Conservation (phyloP, 805 yeast species). For the Dipodascus geniculatus region DNA sequence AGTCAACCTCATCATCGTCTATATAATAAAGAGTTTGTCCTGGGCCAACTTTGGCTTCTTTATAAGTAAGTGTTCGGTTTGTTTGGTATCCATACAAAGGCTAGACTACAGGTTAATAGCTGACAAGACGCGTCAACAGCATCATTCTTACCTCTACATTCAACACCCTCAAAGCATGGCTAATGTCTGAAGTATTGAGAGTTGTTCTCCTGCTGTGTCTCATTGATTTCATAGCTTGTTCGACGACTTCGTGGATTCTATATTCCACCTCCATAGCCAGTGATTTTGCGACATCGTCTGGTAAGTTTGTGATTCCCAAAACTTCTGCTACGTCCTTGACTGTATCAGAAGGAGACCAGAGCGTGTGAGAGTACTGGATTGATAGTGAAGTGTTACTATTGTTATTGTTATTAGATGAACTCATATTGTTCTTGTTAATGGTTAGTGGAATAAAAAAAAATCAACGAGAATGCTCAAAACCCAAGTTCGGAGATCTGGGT, state of each 20-base stretch:
- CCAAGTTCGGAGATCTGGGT: background rate
- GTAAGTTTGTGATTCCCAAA: constrained; percentile 59
- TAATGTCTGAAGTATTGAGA: constrained; percentile 69
- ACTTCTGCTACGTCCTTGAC: constrained; percentile 94
- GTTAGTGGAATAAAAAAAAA: too few relatives aligned
- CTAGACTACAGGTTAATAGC: constrained; percentile 83
- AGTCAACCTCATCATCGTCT: constrained; percentile 86
- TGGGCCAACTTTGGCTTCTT: constrained; percentile 79
- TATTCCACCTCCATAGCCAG: constrained; percentile 99
- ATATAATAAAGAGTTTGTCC: constrained; percentile 90
- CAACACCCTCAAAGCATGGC: constrained; percentile 67
- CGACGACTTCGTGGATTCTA: constrained; percentile 87
- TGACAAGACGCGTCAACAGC: background rate
- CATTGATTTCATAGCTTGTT: constrained; percentile 93
- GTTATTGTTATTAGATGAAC: background rate
- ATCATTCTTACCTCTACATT: constrained; percentile 53
- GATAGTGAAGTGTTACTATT: constrained; percentile 11
- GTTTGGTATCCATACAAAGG: constrained; percentile 30
- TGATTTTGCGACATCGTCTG: constrained; percentile 88
- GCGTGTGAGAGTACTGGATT: constrained; percentile 55
- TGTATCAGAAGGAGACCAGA: constrained; percentile 97
- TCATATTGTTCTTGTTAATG: background rate
- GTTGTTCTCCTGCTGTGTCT: constrained; percentile 81
- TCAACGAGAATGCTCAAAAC: too few relatives aligned
- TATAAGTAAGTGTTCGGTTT: constrained; percentile 57